Percentiles rank a stretch among this genome's conserved stretches.
phyloP scores from a whole-genome alignment of 495 filamentous ascomycete species.

The Hyaloscypha hepaticicola region DNA sequence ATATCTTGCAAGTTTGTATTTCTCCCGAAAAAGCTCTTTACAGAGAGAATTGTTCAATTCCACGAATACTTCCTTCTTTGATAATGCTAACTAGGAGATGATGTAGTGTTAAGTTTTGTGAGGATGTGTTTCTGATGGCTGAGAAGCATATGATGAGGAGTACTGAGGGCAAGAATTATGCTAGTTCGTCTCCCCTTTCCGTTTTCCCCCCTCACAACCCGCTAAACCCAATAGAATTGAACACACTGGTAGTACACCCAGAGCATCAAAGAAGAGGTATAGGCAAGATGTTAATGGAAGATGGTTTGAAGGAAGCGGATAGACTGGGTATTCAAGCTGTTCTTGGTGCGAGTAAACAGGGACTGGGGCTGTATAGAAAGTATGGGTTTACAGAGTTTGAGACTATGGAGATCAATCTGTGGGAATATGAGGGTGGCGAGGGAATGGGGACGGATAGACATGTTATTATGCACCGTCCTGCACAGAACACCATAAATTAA shows the following conservation, averaged over 20 bases:
- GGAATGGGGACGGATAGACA: conserved; percentile 20
- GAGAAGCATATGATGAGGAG: conserved; percentile 23
- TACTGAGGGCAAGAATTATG: conserved; percentile 22
- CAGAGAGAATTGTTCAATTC: too few species aligned
- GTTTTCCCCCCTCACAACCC: not conserved
- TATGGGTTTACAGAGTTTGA: conserved; percentile 23
- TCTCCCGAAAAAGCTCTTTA: too few species aligned
- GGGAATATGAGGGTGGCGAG: conserved; percentile 32
- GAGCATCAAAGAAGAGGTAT: conserved; percentile 27
- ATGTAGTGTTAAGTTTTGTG: conserved; percentile 24
- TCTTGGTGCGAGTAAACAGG: conserved; percentile 22
- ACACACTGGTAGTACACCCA: conserved; percentile 15
- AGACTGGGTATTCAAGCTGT: conserved; percentile 19
- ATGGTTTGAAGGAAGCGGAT: conserved; percentile 24
- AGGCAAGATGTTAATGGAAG: conserved; percentile 23
- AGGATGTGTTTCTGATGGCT: conserved; percentile 19
- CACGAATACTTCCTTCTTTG: too few species aligned
- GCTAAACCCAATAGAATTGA: conserved; percentile 13
- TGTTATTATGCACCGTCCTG: conserved; percentile 29
- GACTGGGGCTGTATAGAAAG: conserved; percentile 24
- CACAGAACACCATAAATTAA: too few species aligned
- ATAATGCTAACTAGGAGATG: conserved; percentile 13
- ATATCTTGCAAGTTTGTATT: too few species aligned
- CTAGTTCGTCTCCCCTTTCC: conserved; percentile 23
- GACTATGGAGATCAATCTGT: conserved; percentile 21